Conservation (phyloP, 768 basidiomycete genomes). For the Amanita phalloides region DNA sequence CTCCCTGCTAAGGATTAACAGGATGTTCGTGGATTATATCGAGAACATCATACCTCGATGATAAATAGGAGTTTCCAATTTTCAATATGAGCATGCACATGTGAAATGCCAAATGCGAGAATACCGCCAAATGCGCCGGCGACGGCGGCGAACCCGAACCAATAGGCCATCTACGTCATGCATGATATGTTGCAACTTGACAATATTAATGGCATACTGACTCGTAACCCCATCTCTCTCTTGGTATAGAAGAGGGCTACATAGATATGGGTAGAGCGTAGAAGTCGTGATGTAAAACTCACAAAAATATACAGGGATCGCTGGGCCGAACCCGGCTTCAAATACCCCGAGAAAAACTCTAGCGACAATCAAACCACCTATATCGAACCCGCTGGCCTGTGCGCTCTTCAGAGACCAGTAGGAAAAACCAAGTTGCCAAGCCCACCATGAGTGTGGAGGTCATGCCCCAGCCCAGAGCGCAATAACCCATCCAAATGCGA, state of each 20-base stretch:
- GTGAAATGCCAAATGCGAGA: slow-evolving; percentile 71
- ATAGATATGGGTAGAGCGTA: neutral
- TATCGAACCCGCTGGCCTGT: slow-evolving; percentile 52
- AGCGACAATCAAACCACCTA: slow-evolving; percentile 44
- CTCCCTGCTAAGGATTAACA: slow-evolving; percentile 31
- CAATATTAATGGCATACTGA: slow-evolving; percentile 15
- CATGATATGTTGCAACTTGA: neutral
- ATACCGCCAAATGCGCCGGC: slow-evolving; percentile 83
- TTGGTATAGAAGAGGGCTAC: slow-evolving; percentile 73
- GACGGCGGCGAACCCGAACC: slow-evolving; percentile 79
- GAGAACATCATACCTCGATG: slow-evolving; percentile 38
- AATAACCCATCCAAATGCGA: slow-evolving; percentile 51
- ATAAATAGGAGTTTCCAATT: slow-evolving; percentile 64
- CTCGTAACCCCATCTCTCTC: slow-evolving; percentile 59
- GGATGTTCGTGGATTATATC: neutral
- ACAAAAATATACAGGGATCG: slow-evolving; percentile 74
- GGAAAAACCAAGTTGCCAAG: neutral
- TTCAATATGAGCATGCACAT: slow-evolving; percentile 35
- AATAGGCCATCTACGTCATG: slow-evolving; percentile 48
- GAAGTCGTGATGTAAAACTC: slow-evolving; percentile 13
- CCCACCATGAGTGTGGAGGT: slow-evolving; percentile 62
- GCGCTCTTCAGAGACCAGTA: neutral
- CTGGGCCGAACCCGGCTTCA: slow-evolving; percentile 71
- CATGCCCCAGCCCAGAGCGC: slow-evolving; percentile 68
- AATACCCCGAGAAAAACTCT: slow-evolving; percentile 65